A percentile compares a stretch with the other conserved stretches of the same genome.
Conservation (phyloP, 2,329 filamentous ascomycete genomes). For the Stagonosporopsis rhizophila region DNA sequence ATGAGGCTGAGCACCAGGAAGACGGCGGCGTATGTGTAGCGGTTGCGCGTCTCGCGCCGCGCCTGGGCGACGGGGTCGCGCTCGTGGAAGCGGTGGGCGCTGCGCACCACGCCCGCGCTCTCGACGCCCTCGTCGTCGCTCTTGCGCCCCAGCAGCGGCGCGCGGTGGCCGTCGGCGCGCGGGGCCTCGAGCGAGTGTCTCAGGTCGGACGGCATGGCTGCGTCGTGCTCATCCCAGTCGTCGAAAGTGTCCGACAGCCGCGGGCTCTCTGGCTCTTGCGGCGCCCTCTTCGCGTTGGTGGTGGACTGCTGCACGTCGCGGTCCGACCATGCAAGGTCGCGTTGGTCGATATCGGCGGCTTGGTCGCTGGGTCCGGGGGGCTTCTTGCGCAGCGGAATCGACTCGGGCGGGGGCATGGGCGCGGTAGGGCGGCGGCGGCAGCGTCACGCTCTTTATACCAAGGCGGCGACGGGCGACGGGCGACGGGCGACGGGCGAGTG, state of each 20-base stretch:
- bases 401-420: constrained; percentile 50
- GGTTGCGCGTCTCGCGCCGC: constrained; percentile 72
- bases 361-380: constrained; percentile 22
- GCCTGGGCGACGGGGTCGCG: constrained; percentile 73
- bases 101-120: constrained; percentile 47
- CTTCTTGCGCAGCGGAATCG: constrained; percentile 44
- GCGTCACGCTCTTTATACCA: constrained; percentile 1
- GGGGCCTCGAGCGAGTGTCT: constrained; percentile 50
- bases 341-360: constrained; percentile 20
- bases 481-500: background rate
- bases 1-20: constrained; percentile 85
- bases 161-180: constrained; percentile 53
- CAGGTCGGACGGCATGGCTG: constrained; percentile 59
- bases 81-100: constrained; percentile 70
- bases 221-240: constrained; percentile 55
- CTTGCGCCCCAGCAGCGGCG: constrained; percentile 61
- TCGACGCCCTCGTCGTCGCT: constrained; percentile 46
- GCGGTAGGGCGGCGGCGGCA: constrained; percentile 22
- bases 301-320: constrained; percentile 29
- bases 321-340: constrained; percentile 22
- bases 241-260: constrained; percentile 49
- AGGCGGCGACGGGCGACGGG: no score
- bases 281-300: no score
- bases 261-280: constrained; percentile 21
- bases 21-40: constrained; percentile 85